Base-by-base conservation (phyloP, 1,284 basidiomycete genomes). In the Microbotryomycetes sp. region DNA sequence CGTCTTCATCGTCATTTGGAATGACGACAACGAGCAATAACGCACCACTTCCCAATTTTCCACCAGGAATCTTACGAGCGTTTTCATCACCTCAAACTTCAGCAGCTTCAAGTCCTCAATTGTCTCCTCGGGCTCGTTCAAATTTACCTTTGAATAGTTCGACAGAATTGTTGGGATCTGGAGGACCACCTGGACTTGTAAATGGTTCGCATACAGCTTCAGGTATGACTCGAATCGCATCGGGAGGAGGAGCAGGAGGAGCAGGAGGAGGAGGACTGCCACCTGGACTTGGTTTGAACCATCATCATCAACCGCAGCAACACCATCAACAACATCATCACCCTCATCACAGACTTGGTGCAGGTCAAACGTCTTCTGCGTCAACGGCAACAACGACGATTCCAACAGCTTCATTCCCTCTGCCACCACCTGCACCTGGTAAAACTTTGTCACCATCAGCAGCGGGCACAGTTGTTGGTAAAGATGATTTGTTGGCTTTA, bases 401-500 rank as follows among this genome's bases (percentile, higher is more conserved):
- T 25, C 63, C 66, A 0, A 63, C 66, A 16, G 66, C 66, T n/a
- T 59, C 56, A 16, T 68, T 68, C 61, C 66, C 66, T 7, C 59
- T 68, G 0, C 66, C 66, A 22, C 66, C 66, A n/a, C 59, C 66
- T 2, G 66, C 64, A 4, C 66, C 66, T 15, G 52, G 61, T 22
- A n/a, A n/a, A n/a, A n/a, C n/a, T n/a, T n/a, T n/a, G n/a, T n/a
- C n/a, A n/a, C 52, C 59, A 51, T 57, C 28, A 42, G 53, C 49
- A 51, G 31, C 32, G 49, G 49, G 53, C 16, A 59, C 58, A 19
- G 54, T 52, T 25, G 66, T 65, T 6, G 66, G 59, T 0, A 68
- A 68, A 58, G 64, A 65, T 48, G 66, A 68, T 32, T 36, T 68
- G 32, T 59, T 68, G 47, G 64, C 64, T n/a, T 57, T 68, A 1